A percentile compares a stretch with the other conserved stretches of the same genome.
phyloP scores from a whole-genome alignment of 352 stramenopile genomes.

The Phytophthora lateralis region DNA sequence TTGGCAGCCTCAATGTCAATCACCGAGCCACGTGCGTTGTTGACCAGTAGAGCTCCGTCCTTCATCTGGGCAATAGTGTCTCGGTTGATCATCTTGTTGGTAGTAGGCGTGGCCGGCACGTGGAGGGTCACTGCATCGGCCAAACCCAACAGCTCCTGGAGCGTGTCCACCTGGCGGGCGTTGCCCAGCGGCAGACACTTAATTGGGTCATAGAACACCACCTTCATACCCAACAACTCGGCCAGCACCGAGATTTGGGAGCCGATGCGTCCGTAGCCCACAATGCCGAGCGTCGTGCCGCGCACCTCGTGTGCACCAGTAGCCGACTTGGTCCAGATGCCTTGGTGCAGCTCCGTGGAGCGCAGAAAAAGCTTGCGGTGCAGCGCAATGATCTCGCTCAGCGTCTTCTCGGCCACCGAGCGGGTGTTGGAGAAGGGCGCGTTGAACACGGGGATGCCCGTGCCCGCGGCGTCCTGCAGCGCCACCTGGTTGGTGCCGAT shows the following conservation, averaged over 20 bases:
- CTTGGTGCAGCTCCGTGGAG: constrained; percentile 76
- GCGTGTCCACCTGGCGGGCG: constrained; percentile 82
- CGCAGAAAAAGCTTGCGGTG: constrained; percentile 85
- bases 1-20: constrained; percentile 94
- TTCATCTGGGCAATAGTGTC: constrained; percentile 92
- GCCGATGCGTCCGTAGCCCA: constrained; percentile 84
- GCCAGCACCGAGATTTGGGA: constrained; percentile 84
- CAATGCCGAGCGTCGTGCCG: constrained; percentile 79
- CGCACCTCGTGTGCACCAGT: constrained; percentile 82
- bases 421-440: constrained; percentile 88
- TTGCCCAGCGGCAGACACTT: constrained; percentile 79
- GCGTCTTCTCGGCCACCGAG: constrained; percentile 85
- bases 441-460: constrained; percentile 85
- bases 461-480: constrained; percentile 55
- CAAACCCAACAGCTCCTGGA: constrained; percentile 83
- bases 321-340: constrained; percentile 82
- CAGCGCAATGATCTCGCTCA: constrained; percentile 81
- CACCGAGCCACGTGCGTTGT: constrained; percentile 95
- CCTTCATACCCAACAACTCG: constrained; percentile 93
- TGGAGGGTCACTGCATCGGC: constrained; percentile 96
- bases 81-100: constrained; percentile 93
- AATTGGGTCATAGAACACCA: constrained; percentile 94
- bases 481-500: constrained; percentile 88
- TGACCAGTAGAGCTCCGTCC: constrained; percentile 92
- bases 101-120: constrained; percentile 93